phyloP scores from a whole-genome alignment of 345 rosid species.

The Brassica carinata region DNA sequence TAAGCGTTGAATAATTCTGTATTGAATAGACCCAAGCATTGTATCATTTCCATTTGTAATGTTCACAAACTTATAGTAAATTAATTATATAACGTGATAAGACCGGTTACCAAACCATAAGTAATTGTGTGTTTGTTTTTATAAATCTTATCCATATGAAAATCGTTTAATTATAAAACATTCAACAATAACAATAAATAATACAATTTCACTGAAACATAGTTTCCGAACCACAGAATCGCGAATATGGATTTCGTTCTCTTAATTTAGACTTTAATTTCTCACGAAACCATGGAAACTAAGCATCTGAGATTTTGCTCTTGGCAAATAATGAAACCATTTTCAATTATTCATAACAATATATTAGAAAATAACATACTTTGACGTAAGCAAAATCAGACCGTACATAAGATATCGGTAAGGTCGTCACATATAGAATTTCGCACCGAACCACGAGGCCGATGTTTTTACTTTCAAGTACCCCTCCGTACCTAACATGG shows the following conservation, averaged over 20 bases:
- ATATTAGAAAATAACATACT: conserved; percentile 24
- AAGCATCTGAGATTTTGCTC: conserved; percentile 33
- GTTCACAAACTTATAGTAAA: too few species aligned
- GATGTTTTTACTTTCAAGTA: conserved; percentile 31
- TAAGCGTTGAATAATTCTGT: too few species aligned
- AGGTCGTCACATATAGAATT: conserved; percentile 4
- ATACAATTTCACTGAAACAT: background rate
- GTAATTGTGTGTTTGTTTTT: background rate
- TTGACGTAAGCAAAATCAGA: conserved; percentile 24
- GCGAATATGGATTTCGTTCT: conserved; percentile 33
- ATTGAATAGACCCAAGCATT: too few species aligned
- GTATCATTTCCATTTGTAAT: too few species aligned
- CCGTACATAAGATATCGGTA: conserved; percentile 38
- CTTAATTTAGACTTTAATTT: conserved; percentile 15
- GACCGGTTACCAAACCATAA: too few species aligned
- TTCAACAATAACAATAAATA: background rate
- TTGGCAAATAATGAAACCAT: conserved; percentile 3
- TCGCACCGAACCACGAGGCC: conserved; percentile 31
- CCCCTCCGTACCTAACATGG: conserved; percentile 44
- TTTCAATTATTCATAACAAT: background rate
- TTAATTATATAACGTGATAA: too few species aligned
- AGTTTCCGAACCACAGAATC: conserved; percentile 20
- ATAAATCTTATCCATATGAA: background rate
- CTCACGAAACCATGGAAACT: conserved; percentile 26
- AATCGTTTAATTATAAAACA: background rate